Evolutionary conservation across 768 basidiomycete species (phyloP), one percentile per base, ranked within the genome.

Genomic region (Suillus alpinus): DNA sequence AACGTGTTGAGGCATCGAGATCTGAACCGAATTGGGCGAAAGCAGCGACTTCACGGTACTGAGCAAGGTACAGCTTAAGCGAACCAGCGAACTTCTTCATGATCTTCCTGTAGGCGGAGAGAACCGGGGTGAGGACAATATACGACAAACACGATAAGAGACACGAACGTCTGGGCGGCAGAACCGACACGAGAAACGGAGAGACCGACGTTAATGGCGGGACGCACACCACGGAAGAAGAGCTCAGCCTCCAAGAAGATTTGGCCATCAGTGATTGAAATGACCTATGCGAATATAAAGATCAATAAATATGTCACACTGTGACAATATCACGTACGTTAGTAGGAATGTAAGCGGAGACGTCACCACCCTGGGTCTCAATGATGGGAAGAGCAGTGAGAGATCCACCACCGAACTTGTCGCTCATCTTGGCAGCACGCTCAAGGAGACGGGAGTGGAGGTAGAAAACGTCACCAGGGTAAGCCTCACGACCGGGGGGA

Each of bases 21-120:
- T 99, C 97, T 71, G 97, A 99, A 86, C 97, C 97, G 83, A 99
- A 99, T 76, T 98, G 97, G 61, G 96, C 95, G 74, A 96, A 97
- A 67, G 95, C 95, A 67, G 97, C 97, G 68, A 99, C 97, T 85
- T 99, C 97, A 90, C 97, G 95, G 84, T 98, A 99, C 78, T 99
- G 97, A 34, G 97, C 97, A 67, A 99, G 93, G 87, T 99, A 99
- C 51, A 99, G 87, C 83, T 98, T 98, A 69, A 98, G 88, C 58
- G 97, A 98, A 85, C 97, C 97, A 70, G 97, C 97, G 70, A 98
- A 98, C 83, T 98, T 95, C 91, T 98, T 99, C 97, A 99, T 98
- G 81, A 98, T 94, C 81, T 95, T 94, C 68, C 89, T 92, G 65
- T 66, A 57, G 58, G 64, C 6, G 43, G 39, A 57, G n/a, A 50